Evolutionary conservation across 73 alveolate genomes (phyloP).

Genomic region (Paramecium sexaurelia): DNA sequence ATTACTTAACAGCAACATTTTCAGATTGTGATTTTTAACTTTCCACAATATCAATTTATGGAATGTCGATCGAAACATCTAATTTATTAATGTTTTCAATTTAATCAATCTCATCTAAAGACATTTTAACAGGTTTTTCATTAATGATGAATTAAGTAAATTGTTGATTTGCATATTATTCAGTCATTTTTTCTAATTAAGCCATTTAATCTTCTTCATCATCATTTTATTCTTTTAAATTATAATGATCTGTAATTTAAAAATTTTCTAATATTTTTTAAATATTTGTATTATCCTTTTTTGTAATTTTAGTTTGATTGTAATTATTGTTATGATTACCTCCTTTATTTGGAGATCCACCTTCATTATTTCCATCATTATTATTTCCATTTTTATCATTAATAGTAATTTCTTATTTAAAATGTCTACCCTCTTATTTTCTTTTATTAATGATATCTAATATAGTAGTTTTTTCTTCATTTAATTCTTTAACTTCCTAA

Average conservation of each 20-base stretch:
- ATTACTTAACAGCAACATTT: neutral
- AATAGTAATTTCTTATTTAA: constrained; percentile 19
- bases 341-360: neutral
- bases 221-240: neutral
- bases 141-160: neutral
- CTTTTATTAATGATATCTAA: neutral
- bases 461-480: neutral
- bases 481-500: constrained; percentile 67
- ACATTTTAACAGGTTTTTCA: neutral
- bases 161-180: neutral
- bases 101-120: neutral
- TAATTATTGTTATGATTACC: neutral
- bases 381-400: constrained; percentile 16
- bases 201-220: neutral
- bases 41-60: neutral
- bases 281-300: neutral
- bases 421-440: constrained; percentile 40
- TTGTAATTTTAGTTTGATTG: neutral
- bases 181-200: neutral
- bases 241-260: neutral
- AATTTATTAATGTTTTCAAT: neutral
- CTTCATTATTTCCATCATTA: neutral
- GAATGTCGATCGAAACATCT: neutral
- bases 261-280: neutral
- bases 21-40: neutral